phyloP scores from a whole-genome alignment of 352 stramenopile genomes.

The Phytophthora brassicae region DNA sequence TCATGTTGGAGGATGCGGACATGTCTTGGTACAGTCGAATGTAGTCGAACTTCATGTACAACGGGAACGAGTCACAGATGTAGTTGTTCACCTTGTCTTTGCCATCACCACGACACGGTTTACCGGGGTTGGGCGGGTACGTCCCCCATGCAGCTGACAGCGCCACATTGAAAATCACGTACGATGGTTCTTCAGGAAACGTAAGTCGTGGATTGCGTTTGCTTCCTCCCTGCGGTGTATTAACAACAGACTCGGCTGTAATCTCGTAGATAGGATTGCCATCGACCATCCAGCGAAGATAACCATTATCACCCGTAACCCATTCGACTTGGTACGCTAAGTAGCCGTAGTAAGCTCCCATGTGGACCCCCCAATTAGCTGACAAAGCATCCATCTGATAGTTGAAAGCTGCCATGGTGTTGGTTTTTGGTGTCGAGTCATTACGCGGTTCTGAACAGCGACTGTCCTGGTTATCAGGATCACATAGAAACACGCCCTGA shows the following conservation, averaged over 20 bases:
- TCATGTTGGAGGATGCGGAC: conserved; percentile 45
- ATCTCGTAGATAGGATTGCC: conserved; percentile 74
- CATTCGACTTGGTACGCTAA: conserved; percentile 70
- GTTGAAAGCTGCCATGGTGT: conserved; percentile 59
- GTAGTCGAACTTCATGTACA: conserved; percentile 90
- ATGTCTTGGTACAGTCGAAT: conserved; percentile 75
- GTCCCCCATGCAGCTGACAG: conserved; percentile 87
- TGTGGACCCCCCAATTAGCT: conserved; percentile 66
- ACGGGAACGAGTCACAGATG: conserved; percentile 79
- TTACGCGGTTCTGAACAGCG: conserved; percentile 50
- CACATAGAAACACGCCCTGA: conserved; percentile 61
- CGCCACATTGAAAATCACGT: conserved; percentile 94
- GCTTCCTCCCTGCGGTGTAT: conserved; percentile 41
- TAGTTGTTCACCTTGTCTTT: conserved; percentile 46
- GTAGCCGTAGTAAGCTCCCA: conserved; percentile 64
- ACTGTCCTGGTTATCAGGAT: conserved; percentile 61
- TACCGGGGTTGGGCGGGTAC: conserved; percentile 54
- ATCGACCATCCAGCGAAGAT: conserved; percentile 69
- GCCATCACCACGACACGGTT: conserved; percentile 61
- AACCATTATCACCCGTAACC: conserved; percentile 64
- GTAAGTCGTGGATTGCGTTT: conserved; percentile 56
- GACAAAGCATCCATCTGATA: conserved; percentile 83
- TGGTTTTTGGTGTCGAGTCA: conserved; percentile 45
- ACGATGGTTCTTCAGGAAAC: conserved; percentile 90
- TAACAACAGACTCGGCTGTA: conserved; percentile 50